Evolutionary conservation across 352 stramenopile species (phyloP).

Genomic region (Pythium rishiriense): DNA sequence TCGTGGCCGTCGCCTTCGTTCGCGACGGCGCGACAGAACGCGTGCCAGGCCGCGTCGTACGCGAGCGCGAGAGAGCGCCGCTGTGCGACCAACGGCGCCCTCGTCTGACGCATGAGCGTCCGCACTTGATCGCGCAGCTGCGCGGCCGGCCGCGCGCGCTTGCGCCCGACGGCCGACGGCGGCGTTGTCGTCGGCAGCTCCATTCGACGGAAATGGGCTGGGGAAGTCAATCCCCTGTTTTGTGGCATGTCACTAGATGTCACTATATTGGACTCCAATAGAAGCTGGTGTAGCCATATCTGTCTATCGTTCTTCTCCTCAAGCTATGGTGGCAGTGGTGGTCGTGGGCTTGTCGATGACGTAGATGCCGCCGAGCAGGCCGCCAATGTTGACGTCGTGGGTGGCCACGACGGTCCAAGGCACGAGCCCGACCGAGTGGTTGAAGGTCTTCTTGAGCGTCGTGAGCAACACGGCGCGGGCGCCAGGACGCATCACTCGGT

Average conservation of each 20-base stretch:
- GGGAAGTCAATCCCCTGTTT: neutral
- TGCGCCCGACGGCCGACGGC: constrained; percentile 7
- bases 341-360: constrained; percentile 25
- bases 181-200: too few relatives aligned
- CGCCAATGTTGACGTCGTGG: constrained; percentile 77
- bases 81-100: neutral
- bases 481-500: constrained; percentile 54
- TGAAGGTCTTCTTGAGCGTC: constrained; percentile 82
- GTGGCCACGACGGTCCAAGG: constrained; percentile 39
- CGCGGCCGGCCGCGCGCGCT: constrained; percentile 18
- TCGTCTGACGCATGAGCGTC: constrained; percentile 22
- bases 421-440: constrained; percentile 47
- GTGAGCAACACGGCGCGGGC: constrained; percentile 68
- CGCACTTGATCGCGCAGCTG: constrained; percentile 30
- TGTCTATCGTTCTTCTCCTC: too few relatives aligned
- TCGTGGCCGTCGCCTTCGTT: neutral
- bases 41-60: constrained; percentile 21
- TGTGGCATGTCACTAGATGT: constrained; percentile 12
- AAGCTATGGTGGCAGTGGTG: too few relatives aligned
- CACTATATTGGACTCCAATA: neutral
- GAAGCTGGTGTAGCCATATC: constrained; percentile 15
- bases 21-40: constrained; percentile 5
- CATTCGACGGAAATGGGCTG: neutral
- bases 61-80: neutral
- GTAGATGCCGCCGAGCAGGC: constrained; percentile 61